Percentiles rank a stretch among this genome's conserved stretches.
These are phyloP conservation scores for Ceratobasidium sp. DNA, from an alignment of 1,284 basidiomycete genomes.

Conservation along the genomic window DNA sequence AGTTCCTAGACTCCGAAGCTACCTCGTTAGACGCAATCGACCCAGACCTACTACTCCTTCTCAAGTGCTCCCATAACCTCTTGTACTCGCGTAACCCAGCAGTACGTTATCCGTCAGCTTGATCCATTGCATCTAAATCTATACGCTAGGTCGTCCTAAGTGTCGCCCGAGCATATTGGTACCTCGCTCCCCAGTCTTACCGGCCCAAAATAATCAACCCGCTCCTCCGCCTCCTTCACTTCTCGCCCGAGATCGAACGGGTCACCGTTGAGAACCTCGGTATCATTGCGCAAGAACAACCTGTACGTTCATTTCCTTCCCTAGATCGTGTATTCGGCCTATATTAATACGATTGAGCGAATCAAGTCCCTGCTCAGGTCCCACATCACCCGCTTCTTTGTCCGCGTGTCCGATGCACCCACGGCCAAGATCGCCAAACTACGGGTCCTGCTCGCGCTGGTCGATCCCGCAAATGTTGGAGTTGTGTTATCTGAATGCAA, in stretches of 20 bases:
- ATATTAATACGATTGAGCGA: neutral
- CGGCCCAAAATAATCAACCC: constrained; percentile 69
- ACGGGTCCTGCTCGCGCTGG: constrained; percentile 71
- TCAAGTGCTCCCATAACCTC: constrained; percentile 78
- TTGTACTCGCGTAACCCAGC: constrained; percentile 88
- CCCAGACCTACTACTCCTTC: constrained; percentile 77
- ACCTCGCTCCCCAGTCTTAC: constrained; percentile 70
- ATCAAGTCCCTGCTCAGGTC: constrained; percentile 68
- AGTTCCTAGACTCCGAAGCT: constrained; percentile 37
- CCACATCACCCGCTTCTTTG: constrained; percentile 72
- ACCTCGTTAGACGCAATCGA: constrained; percentile 67
- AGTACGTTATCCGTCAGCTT: constrained; percentile 59
- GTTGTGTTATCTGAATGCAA: constrained; percentile 82
- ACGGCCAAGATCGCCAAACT: constrained; percentile 80
- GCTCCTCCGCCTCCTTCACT: constrained; percentile 72
- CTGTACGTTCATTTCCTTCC: constrained; percentile 61
- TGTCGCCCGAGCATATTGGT: constrained; percentile 76
- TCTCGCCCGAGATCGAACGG: constrained; percentile 74
- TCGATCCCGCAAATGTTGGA: constrained; percentile 73
- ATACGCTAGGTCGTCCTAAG: constrained; percentile 75
- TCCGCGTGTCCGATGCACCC: constrained; percentile 72
- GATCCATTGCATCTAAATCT: neutral
- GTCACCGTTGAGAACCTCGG: constrained; percentile 77
- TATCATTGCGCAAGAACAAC: constrained; percentile 67
- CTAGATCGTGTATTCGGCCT: neutral